A percentile compares a stretch with the other conserved stretches of the same genome.
phyloP scores from a whole-genome alignment of 2,329 filamentous ascomycete species.

The Elsinoe australis region DNA sequence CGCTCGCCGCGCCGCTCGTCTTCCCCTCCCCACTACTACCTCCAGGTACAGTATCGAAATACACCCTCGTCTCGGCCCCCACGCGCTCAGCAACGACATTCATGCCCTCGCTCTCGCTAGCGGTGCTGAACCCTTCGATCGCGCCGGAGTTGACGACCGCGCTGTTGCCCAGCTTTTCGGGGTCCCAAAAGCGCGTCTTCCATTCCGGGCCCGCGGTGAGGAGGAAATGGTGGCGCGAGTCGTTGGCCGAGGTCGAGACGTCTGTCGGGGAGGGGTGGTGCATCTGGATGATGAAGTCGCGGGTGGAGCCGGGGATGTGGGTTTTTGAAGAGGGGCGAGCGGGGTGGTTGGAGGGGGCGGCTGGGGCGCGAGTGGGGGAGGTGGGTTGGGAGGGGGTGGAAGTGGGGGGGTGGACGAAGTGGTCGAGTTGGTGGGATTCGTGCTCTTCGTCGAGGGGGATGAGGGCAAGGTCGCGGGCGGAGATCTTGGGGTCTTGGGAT shows the following conservation, averaged over 20 bases:
- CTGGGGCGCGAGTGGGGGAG: constrained; percentile 30
- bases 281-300: constrained; percentile 65
- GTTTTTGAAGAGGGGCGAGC: neutral
- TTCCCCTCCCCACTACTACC: constrained; percentile 14
- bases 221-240: constrained; percentile 71
- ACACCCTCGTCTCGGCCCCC: constrained; percentile 35
- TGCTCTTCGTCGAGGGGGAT: constrained; percentile 88
- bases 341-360: neutral
- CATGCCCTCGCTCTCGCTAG: constrained; percentile 59
- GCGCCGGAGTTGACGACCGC: constrained; percentile 71
- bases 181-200: constrained; percentile 90
- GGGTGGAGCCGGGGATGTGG: constrained; percentile 49
- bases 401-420: constrained; percentile 40
- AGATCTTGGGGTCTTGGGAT: constrained; percentile 23
- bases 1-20: constrained; percentile 12
- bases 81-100: constrained; percentile 51
- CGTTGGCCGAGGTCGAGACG: constrained; percentile 41
- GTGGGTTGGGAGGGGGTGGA: constrained; percentile 36
- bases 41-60: constrained; percentile 31
- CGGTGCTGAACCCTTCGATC: constrained; percentile 24
- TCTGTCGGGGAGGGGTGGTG: constrained; percentile 55
- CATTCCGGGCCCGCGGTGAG: constrained; percentile 83
- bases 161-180: constrained; percentile 68
- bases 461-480: constrained; percentile 62
- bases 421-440: constrained; percentile 11